A percentile compares a stretch with the other conserved stretches of the same genome.
Conservation (phyloP, 1,284 basidiomycete genomes). For the Ustilago vetiveriae region DNA sequence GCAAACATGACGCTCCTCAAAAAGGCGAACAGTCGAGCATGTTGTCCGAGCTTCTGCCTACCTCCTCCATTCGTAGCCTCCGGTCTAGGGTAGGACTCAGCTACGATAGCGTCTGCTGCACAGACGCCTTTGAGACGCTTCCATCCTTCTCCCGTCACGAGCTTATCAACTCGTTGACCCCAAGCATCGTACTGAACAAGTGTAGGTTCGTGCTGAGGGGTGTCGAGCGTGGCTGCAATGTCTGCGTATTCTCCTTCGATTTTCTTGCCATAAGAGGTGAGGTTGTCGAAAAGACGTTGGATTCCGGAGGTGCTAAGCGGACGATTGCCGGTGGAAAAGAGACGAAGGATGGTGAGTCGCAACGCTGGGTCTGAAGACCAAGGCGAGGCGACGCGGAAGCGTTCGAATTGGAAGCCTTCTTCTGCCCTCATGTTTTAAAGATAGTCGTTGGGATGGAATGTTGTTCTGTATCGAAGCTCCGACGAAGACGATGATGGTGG, state of each 20-base stretch:
- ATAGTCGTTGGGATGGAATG: background rate
- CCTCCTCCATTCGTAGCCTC: slow-evolving; percentile 29
- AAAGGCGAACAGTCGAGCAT: slow-evolving; percentile 40
- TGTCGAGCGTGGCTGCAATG: slow-evolving; percentile 33
- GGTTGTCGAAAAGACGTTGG: slow-evolving; percentile 18
- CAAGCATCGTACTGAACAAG: slow-evolving; percentile 54
- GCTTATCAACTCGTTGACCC: slow-evolving; percentile 52
- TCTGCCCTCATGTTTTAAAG: slow-evolving; percentile 35
- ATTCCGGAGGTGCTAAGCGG: slow-evolving; percentile 13
- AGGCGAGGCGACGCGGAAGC: slow-evolving; percentile 39
- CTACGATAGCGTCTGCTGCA: slow-evolving; percentile 38
- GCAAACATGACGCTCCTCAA: slow-evolving; percentile 35
- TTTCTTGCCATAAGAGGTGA: slow-evolving; percentile 17
- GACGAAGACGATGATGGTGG: background rate
- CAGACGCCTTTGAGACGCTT: slow-evolving; percentile 35
- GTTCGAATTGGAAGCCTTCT: slow-evolving; percentile 48
- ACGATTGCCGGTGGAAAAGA: slow-evolving; percentile 15
- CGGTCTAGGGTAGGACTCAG: slow-evolving; percentile 34
- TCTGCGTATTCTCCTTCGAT: slow-evolving; percentile 27
- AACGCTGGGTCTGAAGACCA: slow-evolving; percentile 40
- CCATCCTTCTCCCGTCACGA: slow-evolving; percentile 53
- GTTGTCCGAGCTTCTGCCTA: slow-evolving; percentile 19
- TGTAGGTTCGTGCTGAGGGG: slow-evolving; percentile 42
- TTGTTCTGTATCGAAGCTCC: background rate
- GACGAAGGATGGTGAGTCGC: slow-evolving; percentile 39